Evolutionary conservation across 2,329 filamentous ascomycete genomes (phyloP), one percentile per base, ranked within the genome.

Genomic region (Ophiocordyceps robertsii): DNA sequence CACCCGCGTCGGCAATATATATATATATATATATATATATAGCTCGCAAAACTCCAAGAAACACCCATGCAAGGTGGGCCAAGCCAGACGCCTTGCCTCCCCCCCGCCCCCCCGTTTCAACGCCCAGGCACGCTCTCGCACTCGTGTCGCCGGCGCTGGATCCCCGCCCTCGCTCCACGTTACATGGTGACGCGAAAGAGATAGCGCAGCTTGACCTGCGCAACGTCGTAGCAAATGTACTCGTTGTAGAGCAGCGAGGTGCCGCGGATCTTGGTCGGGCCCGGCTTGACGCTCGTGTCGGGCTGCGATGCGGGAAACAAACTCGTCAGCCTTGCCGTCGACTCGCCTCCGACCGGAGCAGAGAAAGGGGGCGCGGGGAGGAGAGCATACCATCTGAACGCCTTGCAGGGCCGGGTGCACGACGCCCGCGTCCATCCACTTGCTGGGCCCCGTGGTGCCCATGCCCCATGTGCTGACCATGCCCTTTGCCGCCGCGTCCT

Each of bases 391-490:
- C 68, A 93, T 89, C 52, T 69, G 70, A 35, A 85, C 70, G 0
- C 85, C 86, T 44, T 73, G 65, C 37, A 93, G 64, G 3, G 71
- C 69, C 2, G 72, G 65, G 51, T 87, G 73, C 8, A 89, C 72
- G 41, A 69, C 73, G 2, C 64, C 65, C 0, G 84, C 86, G 58
- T 93, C 85, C 58, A 85, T 85, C 86, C 86, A 93, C 37, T 66
- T 66, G 16, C 58, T 64, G 1, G 86, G 87, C 0, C 76, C 77
- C 0, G 66, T 79, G 6, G 40, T 49, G 2, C 87, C 87, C 55
- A 77, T 69, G 9, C 86, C 86, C 63, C 76, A 80, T 0, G 86
- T 93, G 3, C 81, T 77, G 35, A 76, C 62, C 55, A 75, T 71
- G 14, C 79, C 78, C 2, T 71, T 62, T 3, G 64, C 57, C 47